phyloP scores from a whole-genome alignment of 2,329 filamentous ascomycete genomes.

The Aureobasidium sp. region DNA sequence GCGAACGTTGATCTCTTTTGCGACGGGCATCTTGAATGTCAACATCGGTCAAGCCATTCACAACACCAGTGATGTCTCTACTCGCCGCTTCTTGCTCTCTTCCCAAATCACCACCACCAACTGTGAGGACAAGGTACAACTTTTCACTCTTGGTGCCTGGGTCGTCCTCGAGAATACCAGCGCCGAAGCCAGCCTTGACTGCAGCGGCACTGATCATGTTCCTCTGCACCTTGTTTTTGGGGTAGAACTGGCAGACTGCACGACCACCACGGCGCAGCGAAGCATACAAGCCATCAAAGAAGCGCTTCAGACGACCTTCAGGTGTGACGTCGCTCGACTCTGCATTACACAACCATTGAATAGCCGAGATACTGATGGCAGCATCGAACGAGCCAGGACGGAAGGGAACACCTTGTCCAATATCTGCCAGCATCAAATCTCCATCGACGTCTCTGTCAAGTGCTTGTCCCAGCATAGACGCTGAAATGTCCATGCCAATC shows the following conservation, averaged over 20 bases:
- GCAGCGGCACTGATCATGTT: constrained; percentile 88
- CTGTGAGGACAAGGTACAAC: constrained; percentile 89
- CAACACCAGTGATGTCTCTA: constrained; percentile 77
- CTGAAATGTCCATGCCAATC: constrained; percentile 94
- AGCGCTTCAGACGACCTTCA: constrained; percentile 67
- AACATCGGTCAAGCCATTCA: constrained; percentile 78
- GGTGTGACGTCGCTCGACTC: constrained; percentile 80
- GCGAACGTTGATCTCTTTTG: constrained; percentile 39
- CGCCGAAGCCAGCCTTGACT: constrained; percentile 89
- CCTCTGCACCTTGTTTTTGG: constrained; percentile 86
- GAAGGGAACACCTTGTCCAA: constrained; percentile 92
- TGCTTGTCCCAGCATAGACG: constrained; percentile 94
- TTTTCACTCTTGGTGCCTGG: constrained; percentile 94
- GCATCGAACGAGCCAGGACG: constrained; percentile 88
- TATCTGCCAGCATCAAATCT: constrained; percentile 88
- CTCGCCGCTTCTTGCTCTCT: constrained; percentile 38
- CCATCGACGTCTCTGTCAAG: constrained; percentile 87
- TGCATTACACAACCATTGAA: constrained; percentile 99
- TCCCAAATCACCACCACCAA: constrained; percentile 58
- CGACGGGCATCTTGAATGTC: constrained; percentile 63
- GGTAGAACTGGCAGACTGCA: constrained; percentile 92
- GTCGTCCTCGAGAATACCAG: constrained; percentile 90
- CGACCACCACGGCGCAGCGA: constrained; percentile 73
- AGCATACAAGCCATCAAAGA: constrained; percentile 90
- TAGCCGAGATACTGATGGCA: constrained; percentile 85